Evolutionary conservation across 495 filamentous ascomycete species (phyloP), one percentile per base, ranked within the genome.

Genomic region (Articulospora tetracladia): DNA sequence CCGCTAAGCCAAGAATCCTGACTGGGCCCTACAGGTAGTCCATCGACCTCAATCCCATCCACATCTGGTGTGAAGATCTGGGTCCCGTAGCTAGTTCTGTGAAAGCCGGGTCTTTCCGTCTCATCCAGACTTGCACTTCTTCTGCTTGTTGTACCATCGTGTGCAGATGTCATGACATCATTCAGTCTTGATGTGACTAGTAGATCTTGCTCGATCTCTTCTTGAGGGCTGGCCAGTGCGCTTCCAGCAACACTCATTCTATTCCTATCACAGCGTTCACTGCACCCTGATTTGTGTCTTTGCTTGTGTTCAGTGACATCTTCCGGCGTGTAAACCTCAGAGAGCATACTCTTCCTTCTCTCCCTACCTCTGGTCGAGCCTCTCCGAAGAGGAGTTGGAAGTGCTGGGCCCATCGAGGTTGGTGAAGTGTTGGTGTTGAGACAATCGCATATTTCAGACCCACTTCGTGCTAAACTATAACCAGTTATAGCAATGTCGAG

Each of bases 21-120:
- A 17, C 48, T 25, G 34, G 60, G 63, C 7, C 66, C 66, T n/a
- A 58, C 66, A 28, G 66, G 66, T 36, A 68, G 27, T 25, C 60
- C 63, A 53, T 68, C 60, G 7, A 68, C 20, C 47, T 68, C 66
- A 1, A 68, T 44, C 0, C 63, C 66, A 32, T 66, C 60, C 28
- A 44, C 23, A 53, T 34, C 26, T 15, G 57, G 57, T 0, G 27
- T 64, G 51, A 68, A 63, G 27, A 68, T 26, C 34, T 63, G 63
- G 1, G 66, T 66, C 25, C 66, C 66, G 30, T 53, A 66, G 1
- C 57, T 68, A 3, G 17, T 44, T 44, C 61, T 61, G 10, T 34
- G 13, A 12, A 67, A 32, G 22, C 41, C 41, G 32, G 48, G 58
- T 30, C 60, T 59, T 12, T 41, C 39, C 10, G 8, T 54, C 23